A percentile compares a stretch with the other conserved stretches of the same genome.
These are phyloP conservation scores for Argentina anserina DNA, from an alignment of 306 rosid genomes.

Conservation along the genomic window DNA sequence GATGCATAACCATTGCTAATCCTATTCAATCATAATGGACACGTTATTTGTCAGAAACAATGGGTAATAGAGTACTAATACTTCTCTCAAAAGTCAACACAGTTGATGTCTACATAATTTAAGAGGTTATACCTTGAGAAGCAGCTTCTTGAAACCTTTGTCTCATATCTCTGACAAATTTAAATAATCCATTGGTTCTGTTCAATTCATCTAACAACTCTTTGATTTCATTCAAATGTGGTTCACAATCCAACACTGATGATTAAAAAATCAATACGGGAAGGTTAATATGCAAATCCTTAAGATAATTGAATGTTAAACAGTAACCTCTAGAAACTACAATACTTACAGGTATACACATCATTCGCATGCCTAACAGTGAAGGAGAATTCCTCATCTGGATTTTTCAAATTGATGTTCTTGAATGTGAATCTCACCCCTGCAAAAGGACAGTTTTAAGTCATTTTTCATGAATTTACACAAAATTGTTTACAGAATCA, in stretches of 20 bases:
- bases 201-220: slow-evolving; percentile 66
- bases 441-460: slow-evolving; percentile 23
- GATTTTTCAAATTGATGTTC: slow-evolving; percentile 47
- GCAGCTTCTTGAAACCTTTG: slow-evolving; percentile 65
- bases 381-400: slow-evolving; percentile 58
- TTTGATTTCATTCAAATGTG: slow-evolving; percentile 47
- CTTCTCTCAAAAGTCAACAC: background rate
- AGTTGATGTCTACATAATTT: background rate
- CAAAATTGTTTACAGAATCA: slow-evolving; percentile 4
- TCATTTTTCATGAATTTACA: slow-evolving; percentile 12
- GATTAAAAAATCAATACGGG: background rate
- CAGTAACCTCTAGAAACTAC: slow-evolving; percentile 11
- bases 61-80: background rate
- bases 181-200: slow-evolving; percentile 73
- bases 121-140: slow-evolving; percentile 50
- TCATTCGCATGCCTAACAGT: slow-evolving; percentile 60
- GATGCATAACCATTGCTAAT: slow-evolving; percentile 32
- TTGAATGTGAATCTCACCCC: slow-evolving; percentile 83
- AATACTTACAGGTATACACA: slow-evolving; percentile 62
- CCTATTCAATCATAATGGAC: slow-evolving; percentile 37
- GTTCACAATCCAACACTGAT: slow-evolving; percentile 76
- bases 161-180: slow-evolving; percentile 81
- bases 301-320: slow-evolving; percentile 14
- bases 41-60: background rate
- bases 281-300: slow-evolving; percentile 17